Evolutionary conservation across 192 early-diverging fungal genomes (phyloP).

Genomic region (Blastocladiella britannica): DNA sequence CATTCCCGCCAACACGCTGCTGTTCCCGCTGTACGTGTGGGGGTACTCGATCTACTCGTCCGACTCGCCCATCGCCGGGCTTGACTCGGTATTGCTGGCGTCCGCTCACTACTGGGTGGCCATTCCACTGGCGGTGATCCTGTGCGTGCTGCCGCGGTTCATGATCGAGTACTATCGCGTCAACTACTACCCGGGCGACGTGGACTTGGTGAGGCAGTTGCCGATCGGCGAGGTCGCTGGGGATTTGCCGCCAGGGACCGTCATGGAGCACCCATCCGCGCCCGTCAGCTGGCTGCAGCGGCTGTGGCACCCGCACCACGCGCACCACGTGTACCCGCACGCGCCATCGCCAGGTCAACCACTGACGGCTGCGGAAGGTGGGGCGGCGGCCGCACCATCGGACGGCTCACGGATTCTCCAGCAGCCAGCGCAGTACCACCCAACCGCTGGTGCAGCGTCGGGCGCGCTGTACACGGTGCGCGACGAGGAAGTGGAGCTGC

Average conservation of each 20-base stretch:
- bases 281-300: too few species aligned
- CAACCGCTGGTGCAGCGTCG: too few species aligned
- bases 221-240: background rate
- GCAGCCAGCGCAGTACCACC: too few species aligned
- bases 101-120: conserved; percentile 50
- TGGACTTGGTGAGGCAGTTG: background rate
- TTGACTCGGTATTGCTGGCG: conserved; percentile 33
- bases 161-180: conserved; percentile 31
- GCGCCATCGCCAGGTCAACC: too few species aligned
- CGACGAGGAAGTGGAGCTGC: background rate
- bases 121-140: conserved; percentile 26
- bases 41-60: conserved; percentile 27
- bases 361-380: background rate
- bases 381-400: background rate
- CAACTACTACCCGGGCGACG: background rate
- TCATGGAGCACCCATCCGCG: too few species aligned
- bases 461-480: background rate
- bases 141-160: conserved; percentile 58
- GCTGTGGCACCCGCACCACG: too few species aligned
- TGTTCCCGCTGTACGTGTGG: conserved; percentile 32
- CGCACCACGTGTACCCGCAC: too few species aligned
- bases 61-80: conserved; percentile 26
- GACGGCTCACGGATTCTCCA: too few species aligned
- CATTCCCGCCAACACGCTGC: conserved; percentile 20
- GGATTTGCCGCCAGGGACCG: background rate